These are phyloP conservation scores for Sporothrix euskadiensis DNA, from an alignment of 2,329 filamentous ascomycete species.

Conservation along the genomic window DNA sequence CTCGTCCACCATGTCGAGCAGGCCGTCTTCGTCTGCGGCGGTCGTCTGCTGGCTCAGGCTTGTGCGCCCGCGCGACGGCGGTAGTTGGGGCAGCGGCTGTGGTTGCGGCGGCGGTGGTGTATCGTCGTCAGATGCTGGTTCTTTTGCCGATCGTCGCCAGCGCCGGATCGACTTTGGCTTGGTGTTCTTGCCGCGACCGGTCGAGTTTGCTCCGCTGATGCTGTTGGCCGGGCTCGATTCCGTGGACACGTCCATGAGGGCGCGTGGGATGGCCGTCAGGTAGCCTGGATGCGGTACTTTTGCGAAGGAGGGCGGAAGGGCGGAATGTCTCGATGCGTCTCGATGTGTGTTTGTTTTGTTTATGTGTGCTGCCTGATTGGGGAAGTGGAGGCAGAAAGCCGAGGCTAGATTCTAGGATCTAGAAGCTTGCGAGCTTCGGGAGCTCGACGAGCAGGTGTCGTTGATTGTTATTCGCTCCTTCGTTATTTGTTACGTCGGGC, in stretches of 20 bases:
- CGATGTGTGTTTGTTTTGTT: not conserved
- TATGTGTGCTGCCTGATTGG: not conserved
- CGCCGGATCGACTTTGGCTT: constrained; percentile 19
- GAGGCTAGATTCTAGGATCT: not conserved
- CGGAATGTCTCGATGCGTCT: not conserved
- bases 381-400: not conserved
- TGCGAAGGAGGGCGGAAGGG: not conserved
- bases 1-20: constrained; percentile 20
- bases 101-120: not conserved
- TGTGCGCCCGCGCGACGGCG: not conserved
- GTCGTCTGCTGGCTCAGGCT: constrained; percentile 11
- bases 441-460: constrained; percentile 1
- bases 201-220: not conserved
- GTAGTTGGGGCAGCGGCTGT: not conserved
- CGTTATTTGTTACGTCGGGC: not conserved
- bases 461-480: not conserved
- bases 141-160: constrained; percentile 17
- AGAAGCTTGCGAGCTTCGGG: not conserved
- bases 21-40: constrained; percentile 18
- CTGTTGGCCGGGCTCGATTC: constrained; percentile 21
- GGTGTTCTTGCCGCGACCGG: not conserved
- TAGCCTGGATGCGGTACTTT: constrained; percentile 7
- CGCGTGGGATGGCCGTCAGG: not conserved
- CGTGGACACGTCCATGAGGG: not conserved
- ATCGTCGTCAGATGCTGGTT: not conserved